Evolutionary conservation across 192 early-diverging fungal species (phyloP).

Genomic region (Thoreauomyces humboldtii): DNA sequence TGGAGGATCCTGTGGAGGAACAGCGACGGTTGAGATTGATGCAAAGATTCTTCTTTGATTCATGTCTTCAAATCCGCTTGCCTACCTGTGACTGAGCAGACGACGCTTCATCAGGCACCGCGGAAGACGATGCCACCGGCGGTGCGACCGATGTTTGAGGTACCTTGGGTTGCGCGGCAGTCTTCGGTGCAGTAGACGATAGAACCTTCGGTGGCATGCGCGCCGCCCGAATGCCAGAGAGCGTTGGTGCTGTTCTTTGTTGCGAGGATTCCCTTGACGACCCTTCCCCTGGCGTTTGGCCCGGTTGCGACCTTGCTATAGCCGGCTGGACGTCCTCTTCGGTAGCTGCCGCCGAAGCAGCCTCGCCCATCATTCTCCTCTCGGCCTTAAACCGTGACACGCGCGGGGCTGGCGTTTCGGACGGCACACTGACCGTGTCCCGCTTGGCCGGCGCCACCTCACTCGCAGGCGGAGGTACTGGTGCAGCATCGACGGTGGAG

Average conservation of each 20-base stretch:
- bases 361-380: background rate
- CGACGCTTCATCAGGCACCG: too few species aligned
- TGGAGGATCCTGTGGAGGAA: background rate
- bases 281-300: background rate
- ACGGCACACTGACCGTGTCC: too few species aligned
- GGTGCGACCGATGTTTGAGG: background rate
- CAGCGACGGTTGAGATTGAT: background rate
- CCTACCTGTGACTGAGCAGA: too few species aligned
- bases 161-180: background rate
- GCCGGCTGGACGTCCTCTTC: background rate
- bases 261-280: background rate
- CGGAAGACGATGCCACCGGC: too few species aligned
- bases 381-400: slow-evolving; percentile 19
- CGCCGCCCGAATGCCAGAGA: background rate
- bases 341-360: background rate
- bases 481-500: background rate
- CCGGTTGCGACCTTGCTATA: background rate
- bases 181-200: background rate
- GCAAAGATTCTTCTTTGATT: too few species aligned
- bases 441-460: too few species aligned
- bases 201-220: background rate
- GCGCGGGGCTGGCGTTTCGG: background rate
- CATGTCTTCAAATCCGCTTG: too few species aligned
- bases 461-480: background rate
- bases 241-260: background rate